These are phyloP conservation scores for Chenopodium formosanum DNA, from an alignment of 148 eudicot species.

Conservation along the genomic window DNA sequence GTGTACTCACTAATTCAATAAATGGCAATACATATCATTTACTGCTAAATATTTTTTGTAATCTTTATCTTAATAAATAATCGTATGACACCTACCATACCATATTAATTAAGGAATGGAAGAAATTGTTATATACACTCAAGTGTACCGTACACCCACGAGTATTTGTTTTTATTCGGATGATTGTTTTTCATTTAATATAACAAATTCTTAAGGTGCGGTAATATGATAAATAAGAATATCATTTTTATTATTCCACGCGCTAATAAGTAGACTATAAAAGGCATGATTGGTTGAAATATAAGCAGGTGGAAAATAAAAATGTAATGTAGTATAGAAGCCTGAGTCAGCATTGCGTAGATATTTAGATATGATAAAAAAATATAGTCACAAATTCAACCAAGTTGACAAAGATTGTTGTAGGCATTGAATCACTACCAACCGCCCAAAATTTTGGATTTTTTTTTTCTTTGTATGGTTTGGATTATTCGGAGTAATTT, in stretches of 20 bases:
- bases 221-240: too few species aligned
- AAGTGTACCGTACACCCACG: too few species aligned
- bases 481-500: not conserved
- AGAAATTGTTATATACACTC: too few species aligned
- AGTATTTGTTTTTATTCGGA: too few species aligned
- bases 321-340: not conserved
- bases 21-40: too few species aligned
- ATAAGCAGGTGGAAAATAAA: not conserved
- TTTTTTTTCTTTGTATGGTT: not conserved
- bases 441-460: not conserved
- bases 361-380: constrained; percentile 19
- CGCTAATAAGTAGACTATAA: not conserved
- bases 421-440: constrained; percentile 25
- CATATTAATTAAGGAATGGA: too few species aligned
- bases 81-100: too few species aligned
- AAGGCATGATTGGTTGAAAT: not conserved
- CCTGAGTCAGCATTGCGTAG: constrained; percentile 31
- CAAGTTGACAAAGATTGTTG: not conserved
- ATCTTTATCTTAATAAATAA: too few species aligned
- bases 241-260: not conserved
- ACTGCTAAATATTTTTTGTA: too few species aligned
- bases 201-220: too few species aligned
- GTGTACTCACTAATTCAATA: too few species aligned
- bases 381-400: not conserved
- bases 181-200: too few species aligned